Percentiles rank a stretch among this genome's conserved stretches.
These are phyloP conservation scores for Gaultheria prostrata DNA, from an alignment of 148 eudicot species.

Conservation along the genomic window DNA sequence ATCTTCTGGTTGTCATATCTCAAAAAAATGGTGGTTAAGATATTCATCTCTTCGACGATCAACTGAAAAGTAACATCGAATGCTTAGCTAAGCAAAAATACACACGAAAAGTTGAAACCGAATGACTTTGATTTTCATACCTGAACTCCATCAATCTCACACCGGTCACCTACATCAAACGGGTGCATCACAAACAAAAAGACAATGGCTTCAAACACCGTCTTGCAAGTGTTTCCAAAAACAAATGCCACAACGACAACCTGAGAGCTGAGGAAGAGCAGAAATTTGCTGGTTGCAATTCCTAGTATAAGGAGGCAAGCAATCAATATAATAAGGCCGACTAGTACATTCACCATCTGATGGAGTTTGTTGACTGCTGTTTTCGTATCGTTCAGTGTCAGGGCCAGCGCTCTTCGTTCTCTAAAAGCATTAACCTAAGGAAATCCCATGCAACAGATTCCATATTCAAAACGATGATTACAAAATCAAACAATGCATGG, in stretches of 20 bases:
- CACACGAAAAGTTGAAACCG: background rate
- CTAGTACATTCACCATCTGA: constrained; percentile 59
- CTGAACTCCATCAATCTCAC: constrained; percentile 83
- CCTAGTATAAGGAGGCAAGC: constrained; percentile 37
- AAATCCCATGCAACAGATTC: background rate
- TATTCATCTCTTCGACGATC: constrained; percentile 92
- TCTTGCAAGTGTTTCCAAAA: constrained; percentile 80
- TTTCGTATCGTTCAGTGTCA: constrained; percentile 82
- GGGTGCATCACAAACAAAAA: constrained; percentile 81
- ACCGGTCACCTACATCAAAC: constrained; percentile 80
- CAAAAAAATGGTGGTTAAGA: constrained; percentile 61
- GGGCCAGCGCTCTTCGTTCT: constrained; percentile 74
- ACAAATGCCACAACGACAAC: constrained; percentile 69
- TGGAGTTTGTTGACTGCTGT: constrained; percentile 87
- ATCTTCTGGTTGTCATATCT: constrained; percentile 71
- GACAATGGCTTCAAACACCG: constrained; percentile 67
- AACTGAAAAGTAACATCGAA: constrained; percentile 34
- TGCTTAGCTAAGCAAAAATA: background rate
- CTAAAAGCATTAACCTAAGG: constrained; percentile 66
- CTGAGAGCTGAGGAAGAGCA: constrained; percentile 67
- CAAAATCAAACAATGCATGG: background rate
- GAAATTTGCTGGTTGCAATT: constrained; percentile 45
- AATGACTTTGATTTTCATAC: constrained; percentile 23
- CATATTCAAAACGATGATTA: background rate
- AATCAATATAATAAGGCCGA: constrained; percentile 39